Base-by-base conservation (phyloP, 108 stramenopile species). In the Aurantiochytrium sp. region DNA sequence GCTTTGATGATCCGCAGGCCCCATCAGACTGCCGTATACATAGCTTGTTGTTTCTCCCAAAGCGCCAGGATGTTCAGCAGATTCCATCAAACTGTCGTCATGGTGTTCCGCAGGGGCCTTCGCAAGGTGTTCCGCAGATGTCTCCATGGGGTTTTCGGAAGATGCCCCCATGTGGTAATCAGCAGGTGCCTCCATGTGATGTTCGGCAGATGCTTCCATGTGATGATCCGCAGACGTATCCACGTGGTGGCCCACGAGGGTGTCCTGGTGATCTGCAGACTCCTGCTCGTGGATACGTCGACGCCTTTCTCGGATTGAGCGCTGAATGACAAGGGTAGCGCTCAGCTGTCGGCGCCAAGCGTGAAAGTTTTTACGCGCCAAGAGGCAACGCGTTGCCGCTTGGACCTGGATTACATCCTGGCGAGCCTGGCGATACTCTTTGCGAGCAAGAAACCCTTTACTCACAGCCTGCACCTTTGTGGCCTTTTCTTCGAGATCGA, bases 391-490 rank as follows among this genome's bases (percentile, higher is more conserved):
- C 49, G 76, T 83, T 12, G 76, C 76, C 6, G 76, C 76, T 3
- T 83, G 76, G 25, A 83, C 51, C 19, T 83, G 76, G 3, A 83
- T 83, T 12, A 83, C 76, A 2, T 83, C 76, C 51, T 83, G 76
- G 28, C 76, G 76, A 8, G 51, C 76, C 28, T 83, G 76, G n/a
- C 28, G 19, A 23, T 83, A 83, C 51, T 83, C 76, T 53, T 45
- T 83, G 12, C 76, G 76, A 6, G 76, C 76, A 6, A 83, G 76
- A 53, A 83, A 83, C 0, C 76, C 76, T 1, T 83, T 83, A 16
- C 76, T 28, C 76, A 83, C 76, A 1, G 76, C 76, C 51, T 83
- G 76, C 23, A 83, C 76, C 23, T 83, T 83, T 6, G 76, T 83
- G 6, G 51, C 76, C 23, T 83, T 83, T 53, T 47, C 4, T 45